Evolutionary conservation across 2,329 filamentous ascomycete genomes (phyloP), one percentile per base, ranked within the genome.

Genomic region (Leptographium procerum): DNA sequence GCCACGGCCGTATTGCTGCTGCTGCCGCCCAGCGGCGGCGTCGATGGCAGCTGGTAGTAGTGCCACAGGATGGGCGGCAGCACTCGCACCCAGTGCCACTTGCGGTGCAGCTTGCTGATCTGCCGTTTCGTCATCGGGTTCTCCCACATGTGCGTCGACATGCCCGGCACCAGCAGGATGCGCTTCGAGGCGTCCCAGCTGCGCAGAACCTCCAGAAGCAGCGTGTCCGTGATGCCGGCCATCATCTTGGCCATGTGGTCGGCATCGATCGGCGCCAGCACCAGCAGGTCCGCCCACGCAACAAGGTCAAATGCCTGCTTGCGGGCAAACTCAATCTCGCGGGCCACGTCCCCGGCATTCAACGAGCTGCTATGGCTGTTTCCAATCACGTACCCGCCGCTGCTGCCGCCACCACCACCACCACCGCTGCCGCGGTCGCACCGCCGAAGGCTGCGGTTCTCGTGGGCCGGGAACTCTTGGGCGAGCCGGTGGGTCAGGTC

Each of bases 131-230:
- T 95, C 73, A 91, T 85, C 2, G 91, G 89, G 66, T 94, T 91
- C 68, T 91, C 85, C 90, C 90, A 95, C 84, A 92, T 91, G 61
- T 88, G 81, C 1, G 83, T 84, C 36, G 88, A 92, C 91, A 96
- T 95, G 63, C 89, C 89, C 0, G 91, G 91, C 8, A 95, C 85
- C 59, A 96, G 75, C 54, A 96, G 73, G 33, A 95, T 87, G 65
- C 86, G 88, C 73, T 96, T 96, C 8, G 86, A 86, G 0, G 87
- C 84, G 65, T 95, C 86, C 91, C 91, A 96, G 58, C 88, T 88
- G 56, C 91, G 82, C 54, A 96, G 70, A 1, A 95, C 82, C 65
- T 92, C 87, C 56, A 95, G 78, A 9, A 95, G 77, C 57, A 95
- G 78, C 33, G 86, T 95, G 66, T 89, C 89, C 3, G 89, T 86